Evolutionary conservation across 768 basidiomycete species (phyloP).

Genomic region (Lactarius hengduanensis): DNA sequence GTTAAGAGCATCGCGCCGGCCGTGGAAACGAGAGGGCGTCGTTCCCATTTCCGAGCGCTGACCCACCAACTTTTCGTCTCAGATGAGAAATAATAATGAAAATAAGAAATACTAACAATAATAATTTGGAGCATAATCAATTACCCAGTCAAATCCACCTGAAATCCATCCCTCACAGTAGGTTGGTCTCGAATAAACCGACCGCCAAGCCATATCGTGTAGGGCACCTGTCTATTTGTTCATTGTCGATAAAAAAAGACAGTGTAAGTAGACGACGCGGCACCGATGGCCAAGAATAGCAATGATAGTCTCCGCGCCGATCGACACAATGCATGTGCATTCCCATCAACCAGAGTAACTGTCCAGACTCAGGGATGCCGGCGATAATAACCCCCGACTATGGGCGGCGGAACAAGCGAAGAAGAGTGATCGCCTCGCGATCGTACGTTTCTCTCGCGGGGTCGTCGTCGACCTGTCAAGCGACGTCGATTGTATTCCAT

Average conservation of each 20-base stretch:
- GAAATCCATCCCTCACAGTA: neutral
- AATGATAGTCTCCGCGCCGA: neutral
- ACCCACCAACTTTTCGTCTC: neutral
- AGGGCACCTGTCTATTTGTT: neutral
- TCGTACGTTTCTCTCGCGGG: conserved; percentile 55
- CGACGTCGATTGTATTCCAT: conserved; percentile 1
- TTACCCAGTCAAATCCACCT: neutral
- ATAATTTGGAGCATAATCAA: neutral
- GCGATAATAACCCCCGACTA: neutral
- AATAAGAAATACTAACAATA: neutral
- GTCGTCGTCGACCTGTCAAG: conserved; percentile 59
- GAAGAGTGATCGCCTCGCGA: conserved; percentile 64
- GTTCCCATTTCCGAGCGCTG: neutral
- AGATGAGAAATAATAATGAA: neutral
- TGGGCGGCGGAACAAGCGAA: conserved; percentile 41
- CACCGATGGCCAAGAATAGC: neutral
- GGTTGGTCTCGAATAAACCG: neutral
- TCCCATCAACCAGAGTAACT: neutral
- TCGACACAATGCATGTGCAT: neutral
- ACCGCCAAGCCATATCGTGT: neutral
- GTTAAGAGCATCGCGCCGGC: neutral
- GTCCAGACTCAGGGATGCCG: neutral
- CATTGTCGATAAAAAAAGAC: neutral
- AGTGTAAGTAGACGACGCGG: neutral
- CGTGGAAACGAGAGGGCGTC: neutral